Percentiles rank a stretch among this genome's conserved stretches.
Evolutionary conservation across 2,329 filamentous ascomycete species (phyloP).

Genomic region (Aspergillus intermedius): DNA sequence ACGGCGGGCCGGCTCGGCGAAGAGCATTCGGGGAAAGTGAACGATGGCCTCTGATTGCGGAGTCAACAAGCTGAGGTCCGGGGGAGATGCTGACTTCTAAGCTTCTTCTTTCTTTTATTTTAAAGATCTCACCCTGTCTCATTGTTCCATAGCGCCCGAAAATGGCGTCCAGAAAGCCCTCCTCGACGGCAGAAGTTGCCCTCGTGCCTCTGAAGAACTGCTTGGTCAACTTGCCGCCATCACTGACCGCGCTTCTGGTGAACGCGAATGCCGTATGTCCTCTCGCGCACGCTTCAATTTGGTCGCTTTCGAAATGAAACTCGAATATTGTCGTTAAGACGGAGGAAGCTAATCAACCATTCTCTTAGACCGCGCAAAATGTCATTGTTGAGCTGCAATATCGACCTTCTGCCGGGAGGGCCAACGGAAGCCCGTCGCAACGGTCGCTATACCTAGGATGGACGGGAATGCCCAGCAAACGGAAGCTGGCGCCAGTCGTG

Average conservation of each 20-base stretch:
- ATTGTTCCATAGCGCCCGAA: slow-evolving; percentile 12
- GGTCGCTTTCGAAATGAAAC: background rate
- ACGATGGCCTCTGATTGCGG: slow-evolving; percentile 16
- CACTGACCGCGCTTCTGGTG: slow-evolving; percentile 74
- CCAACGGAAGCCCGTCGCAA: slow-evolving; percentile 46
- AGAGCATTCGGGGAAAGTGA: slow-evolving; percentile 8
- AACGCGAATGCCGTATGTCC: slow-evolving; percentile 77
- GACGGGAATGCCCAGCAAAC: slow-evolving; percentile 96
- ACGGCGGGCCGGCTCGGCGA: slow-evolving; percentile 17
- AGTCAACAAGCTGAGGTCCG: slow-evolving; percentile 15
- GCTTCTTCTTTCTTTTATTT: slow-evolving; percentile 6
- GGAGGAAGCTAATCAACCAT: background rate
- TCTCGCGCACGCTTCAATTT: slow-evolving; percentile 1
- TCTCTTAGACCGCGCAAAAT: slow-evolving; percentile 75
- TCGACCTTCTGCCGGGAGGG: slow-evolving; percentile 52
- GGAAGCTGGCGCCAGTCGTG: slow-evolving; percentile 66
- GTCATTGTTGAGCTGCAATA: slow-evolving; percentile 88
- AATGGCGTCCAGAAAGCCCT: slow-evolving; percentile 44
- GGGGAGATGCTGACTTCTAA: slow-evolving; percentile 14
- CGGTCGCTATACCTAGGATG: slow-evolving; percentile 83
- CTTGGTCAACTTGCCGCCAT: slow-evolving; percentile 82
- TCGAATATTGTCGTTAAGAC: background rate
- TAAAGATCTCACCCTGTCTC: slow-evolving; percentile 7
- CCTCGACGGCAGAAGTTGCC: slow-evolving; percentile 73
- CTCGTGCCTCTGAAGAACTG: slow-evolving; percentile 88